Evolutionary conservation across 2,329 filamentous ascomycete genomes (phyloP).

Genomic region (Colletotrichum karsti): DNA sequence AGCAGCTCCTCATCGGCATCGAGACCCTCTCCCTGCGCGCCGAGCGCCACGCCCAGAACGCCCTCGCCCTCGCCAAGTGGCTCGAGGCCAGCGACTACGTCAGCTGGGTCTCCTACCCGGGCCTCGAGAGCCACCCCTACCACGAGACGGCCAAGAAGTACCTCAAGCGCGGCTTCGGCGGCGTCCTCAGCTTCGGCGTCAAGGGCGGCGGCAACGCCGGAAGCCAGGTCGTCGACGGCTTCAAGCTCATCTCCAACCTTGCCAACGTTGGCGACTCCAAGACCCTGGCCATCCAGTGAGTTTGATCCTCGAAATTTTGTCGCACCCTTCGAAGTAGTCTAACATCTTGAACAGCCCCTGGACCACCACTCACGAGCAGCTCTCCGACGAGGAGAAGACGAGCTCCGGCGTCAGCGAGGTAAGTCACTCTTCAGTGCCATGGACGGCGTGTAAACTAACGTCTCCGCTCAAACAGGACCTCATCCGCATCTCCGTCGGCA

Average conservation of each 20-base stretch:
- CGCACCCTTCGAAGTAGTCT: no score
- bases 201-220: constrained; percentile 88
- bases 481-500: constrained; percentile 94
- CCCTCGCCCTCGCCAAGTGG: constrained; percentile 81
- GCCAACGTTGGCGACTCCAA: constrained; percentile 97
- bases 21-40: constrained; percentile 90
- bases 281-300: constrained; percentile 85
- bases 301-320: no score
- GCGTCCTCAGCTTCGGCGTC: constrained; percentile 92
- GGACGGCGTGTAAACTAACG: no score
- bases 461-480: constrained; percentile 66
- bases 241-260: constrained; percentile 94
- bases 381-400: constrained; percentile 81
- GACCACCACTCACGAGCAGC: constrained; percentile 94
- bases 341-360: constrained; percentile 64
- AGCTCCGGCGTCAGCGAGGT: constrained; percentile 85
- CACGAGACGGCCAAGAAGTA: constrained; percentile 89
- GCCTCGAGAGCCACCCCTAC: constrained; percentile 81
- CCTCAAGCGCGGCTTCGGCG: constrained; percentile 83
- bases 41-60: constrained; percentile 88
- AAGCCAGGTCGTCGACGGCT: constrained; percentile 88
- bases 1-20: constrained; percentile 87
- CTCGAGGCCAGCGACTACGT: constrained; percentile 86
- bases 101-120: constrained; percentile 93
- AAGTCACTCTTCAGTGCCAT: no score